Evolutionary conservation across 129 eudicot species (phyloP).

Genomic region (Lonicera japonica): DNA sequence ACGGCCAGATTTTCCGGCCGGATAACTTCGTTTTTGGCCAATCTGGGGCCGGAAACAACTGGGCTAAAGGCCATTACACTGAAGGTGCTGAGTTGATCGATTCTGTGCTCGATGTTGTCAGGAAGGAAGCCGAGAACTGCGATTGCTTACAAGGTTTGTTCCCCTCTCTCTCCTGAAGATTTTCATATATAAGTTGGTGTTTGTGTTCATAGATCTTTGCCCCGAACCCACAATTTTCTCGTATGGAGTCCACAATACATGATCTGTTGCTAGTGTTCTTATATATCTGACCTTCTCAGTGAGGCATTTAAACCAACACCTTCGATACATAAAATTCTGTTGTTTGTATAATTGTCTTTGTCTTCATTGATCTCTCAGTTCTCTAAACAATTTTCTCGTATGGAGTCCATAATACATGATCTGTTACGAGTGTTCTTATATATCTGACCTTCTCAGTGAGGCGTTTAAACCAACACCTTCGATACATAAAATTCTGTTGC

Average conservation of each 20-base stretch:
- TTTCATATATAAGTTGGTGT: neutral
- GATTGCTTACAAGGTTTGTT: conserved; percentile 32
- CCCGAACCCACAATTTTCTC: neutral
- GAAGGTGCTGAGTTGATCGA: conserved; percentile 53
- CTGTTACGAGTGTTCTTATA: neutral
- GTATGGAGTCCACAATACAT: neutral
- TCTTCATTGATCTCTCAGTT: neutral
- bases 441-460: neutral
- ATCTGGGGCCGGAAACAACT: conserved; percentile 46
- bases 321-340: too few species aligned
- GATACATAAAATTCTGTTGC: too few species aligned
- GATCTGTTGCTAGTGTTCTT: neutral
- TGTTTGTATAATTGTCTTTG: too few species aligned
- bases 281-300: neutral
- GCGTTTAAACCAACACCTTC: too few species aligned
- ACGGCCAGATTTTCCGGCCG: conserved; percentile 42
- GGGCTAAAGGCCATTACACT: conserved; percentile 52
- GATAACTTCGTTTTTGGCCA: conserved; percentile 52
- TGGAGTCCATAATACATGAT: neutral
- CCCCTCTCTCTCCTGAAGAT: neutral
- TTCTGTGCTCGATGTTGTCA: conserved; percentile 48
- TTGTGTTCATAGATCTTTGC: neutral
- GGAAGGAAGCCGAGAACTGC: conserved; percentile 49
- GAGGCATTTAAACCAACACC: too few species aligned
- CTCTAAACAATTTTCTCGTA: neutral